phyloP scores from a whole-genome alignment of 441 rosid species.

The Gossypium laxum region DNA sequence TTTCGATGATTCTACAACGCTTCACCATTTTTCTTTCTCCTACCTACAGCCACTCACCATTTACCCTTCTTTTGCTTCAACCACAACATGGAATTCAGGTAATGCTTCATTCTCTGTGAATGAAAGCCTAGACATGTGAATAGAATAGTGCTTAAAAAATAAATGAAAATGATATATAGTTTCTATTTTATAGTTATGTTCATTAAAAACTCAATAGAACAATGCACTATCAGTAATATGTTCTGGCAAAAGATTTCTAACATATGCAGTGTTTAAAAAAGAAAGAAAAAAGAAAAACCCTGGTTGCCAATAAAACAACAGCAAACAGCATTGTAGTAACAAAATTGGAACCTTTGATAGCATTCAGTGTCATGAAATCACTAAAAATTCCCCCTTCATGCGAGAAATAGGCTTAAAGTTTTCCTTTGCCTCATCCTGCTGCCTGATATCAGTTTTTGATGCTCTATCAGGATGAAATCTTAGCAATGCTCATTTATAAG shows the following conservation, averaged over 20 bases:
- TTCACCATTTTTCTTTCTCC: conserved; percentile 32
- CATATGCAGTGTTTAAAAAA: not conserved
- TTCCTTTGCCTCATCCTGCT: conserved; percentile 79
- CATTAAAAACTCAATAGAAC: too few species aligned
- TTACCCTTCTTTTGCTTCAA: not conserved
- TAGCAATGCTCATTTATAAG: conserved; percentile 60
- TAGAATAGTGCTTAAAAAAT: too few species aligned
- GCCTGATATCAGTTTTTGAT: conserved; percentile 50
- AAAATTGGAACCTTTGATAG: conserved; percentile 7
- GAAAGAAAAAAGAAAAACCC: not conserved
- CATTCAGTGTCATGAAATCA: conserved; percentile 17
- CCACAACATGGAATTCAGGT: conserved; percentile 36
- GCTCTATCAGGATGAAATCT: conserved; percentile 79
- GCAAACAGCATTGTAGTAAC: not conserved
- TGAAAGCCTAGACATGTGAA: not conserved
- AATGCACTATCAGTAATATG: too few species aligned
- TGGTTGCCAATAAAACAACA: not conserved
- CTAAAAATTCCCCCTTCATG: conserved; percentile 56
- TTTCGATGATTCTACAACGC: conserved; percentile 40
- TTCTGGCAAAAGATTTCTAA: not conserved
- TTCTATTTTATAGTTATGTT: too few species aligned
- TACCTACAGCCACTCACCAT: conserved; percentile 28
- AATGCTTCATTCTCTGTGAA: conserved; percentile 10
- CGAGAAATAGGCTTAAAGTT: conserved; percentile 75
- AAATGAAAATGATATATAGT: too few species aligned